Conservation (phyloP, 345 rosid species). For the Eucalyptus shirleyi region DNA sequence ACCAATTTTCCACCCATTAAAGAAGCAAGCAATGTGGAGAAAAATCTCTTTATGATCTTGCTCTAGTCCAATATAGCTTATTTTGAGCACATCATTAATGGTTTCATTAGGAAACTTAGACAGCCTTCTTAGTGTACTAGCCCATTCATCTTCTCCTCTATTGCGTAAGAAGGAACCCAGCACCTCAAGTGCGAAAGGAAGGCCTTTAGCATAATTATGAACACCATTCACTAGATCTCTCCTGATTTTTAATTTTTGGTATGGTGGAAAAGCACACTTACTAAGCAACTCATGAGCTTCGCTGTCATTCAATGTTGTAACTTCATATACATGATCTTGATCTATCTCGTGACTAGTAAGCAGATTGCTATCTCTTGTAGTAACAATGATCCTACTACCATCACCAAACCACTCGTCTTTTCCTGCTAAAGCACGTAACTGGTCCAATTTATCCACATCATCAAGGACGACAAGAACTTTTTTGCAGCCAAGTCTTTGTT, state of each 20-base stretch:
- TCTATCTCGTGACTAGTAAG: rapidly evolving
- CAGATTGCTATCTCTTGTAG: neutral
- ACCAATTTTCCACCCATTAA: rapidly evolving
- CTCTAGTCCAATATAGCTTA: neutral
- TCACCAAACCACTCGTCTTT: neutral
- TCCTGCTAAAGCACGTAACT: neutral
- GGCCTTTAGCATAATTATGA: neutral
- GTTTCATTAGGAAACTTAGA: rapidly evolving
- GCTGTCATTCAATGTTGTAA: rapidly evolving
- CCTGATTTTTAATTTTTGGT: neutral
- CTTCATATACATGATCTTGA: neutral
- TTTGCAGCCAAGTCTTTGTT: neutral
- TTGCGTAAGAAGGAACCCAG: neutral
- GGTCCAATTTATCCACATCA: neutral
- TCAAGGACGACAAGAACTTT: neutral
- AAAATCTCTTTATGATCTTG: neutral
- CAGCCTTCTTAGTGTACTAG: neutral
- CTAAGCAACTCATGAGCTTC: neutral
- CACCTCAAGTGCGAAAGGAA: neutral
- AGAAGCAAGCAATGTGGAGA: neutral
- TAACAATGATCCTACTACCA: neutral
- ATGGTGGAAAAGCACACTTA: neutral
- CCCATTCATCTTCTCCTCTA: neutral
- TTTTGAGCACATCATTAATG: neutral
- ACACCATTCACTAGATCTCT: neutral